Evolutionary conservation across 495 filamentous ascomycete genomes (phyloP), one percentile per base, ranked within the genome.

Genomic region (Talaromyces adpressus): DNA sequence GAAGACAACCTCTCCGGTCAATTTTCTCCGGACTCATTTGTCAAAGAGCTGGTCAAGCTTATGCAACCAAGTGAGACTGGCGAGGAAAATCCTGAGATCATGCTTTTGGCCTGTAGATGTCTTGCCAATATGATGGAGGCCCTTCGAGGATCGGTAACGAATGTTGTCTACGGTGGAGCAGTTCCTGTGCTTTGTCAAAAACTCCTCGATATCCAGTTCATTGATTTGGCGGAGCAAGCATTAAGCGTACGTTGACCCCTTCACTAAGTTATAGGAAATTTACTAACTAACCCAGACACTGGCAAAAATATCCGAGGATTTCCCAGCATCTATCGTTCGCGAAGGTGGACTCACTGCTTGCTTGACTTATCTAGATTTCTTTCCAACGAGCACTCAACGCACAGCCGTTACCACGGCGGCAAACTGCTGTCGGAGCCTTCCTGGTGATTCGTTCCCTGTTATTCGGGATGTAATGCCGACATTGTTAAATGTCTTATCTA

Each of bases 101-200:
- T 97, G 93, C 87, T 98, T 2, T 83, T 97, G 63, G 95, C 95
- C 4, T 98, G 95, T 72, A 90, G 95, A 56, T 98, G 91, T 73
- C 86, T 99, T 56, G 95, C 95, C 57, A 97, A 99, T 68, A 73
- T 99, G 32, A 99, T 99, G 93, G 95, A 99, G 72, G 95, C 95
- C 30, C 78, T 98, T 23, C 92, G 94, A 23, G 86, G 91, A 18
- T 93, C 94, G 59, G 93, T 92, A 25, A 91, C 92, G 16, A 96
- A 93, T 72, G 92, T 99, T 23, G 95, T 98, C 39, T 98, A 97
- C 71, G 92, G 93, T 16, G 91, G 92, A 47, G 95, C 95, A 53
- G 93, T 99, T 16, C 93, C 95, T 1, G 85, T 98, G 23, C 78
- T 99, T 14, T 97, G 94, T 76, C 85, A 91, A 68, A 99, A 98